Conservation (phyloP, 257 asterid genomes). For the Avicennia marina region DNA sequence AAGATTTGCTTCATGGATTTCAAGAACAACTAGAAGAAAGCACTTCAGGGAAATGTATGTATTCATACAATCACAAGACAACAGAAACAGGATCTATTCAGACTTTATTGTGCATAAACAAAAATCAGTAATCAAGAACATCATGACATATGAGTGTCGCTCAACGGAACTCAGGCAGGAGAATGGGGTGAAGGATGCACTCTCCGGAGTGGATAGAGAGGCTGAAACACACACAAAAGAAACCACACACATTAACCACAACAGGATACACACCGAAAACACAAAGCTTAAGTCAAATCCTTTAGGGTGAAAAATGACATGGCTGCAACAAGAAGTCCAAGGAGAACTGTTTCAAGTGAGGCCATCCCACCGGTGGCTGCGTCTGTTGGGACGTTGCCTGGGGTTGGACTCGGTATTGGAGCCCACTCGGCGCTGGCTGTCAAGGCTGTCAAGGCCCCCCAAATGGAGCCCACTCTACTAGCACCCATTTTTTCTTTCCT, state of each 20-base stretch:
- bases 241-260: neutral
- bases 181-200: too few relatives aligned
- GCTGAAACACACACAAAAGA: neutral
- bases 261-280: neutral
- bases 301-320: constrained; percentile 22
- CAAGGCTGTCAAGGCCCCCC: neutral
- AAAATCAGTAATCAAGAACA: neutral
- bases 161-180: too few relatives aligned
- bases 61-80: neutral
- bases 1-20: neutral
- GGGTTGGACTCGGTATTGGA: constrained; percentile 11
- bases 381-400: neutral
- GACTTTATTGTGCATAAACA: neutral
- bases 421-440: constrained; percentile 15
- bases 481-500: constrained; percentile 8
- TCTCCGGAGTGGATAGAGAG: too few relatives aligned
- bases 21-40: neutral
- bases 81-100: neutral
- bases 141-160: too few relatives aligned
- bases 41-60: too few relatives aligned
- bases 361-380: constrained; percentile 16
- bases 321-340: constrained; percentile 20
- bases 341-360: constrained; percentile 10
- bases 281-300: constrained; percentile 16
- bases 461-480: constrained; percentile 9